These are phyloP conservation scores for Panellus pusillus DNA, from an alignment of 768 basidiomycete genomes.

Conservation along the genomic window DNA sequence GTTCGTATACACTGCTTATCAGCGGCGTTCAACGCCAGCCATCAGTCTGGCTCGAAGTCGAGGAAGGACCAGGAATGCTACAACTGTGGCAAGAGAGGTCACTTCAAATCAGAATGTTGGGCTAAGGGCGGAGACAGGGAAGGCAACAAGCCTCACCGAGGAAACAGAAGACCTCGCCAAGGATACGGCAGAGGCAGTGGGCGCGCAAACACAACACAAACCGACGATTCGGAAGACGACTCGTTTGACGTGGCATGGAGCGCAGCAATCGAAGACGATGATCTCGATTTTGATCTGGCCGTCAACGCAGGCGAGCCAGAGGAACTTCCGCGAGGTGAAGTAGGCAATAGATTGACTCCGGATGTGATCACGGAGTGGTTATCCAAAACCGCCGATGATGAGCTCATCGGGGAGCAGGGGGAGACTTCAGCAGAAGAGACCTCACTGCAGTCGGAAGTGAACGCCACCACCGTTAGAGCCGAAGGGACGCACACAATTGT, in stretches of 20 bases:
- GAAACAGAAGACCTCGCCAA: not conserved
- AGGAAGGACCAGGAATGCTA: constrained; percentile 21
- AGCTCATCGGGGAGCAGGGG: no score
- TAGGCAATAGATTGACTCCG: not conserved
- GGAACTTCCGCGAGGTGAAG: not conserved
- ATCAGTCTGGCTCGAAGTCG: not conserved
- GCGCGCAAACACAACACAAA: not conserved
- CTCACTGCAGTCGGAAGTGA: not conserved
- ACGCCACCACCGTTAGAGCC: not conserved
- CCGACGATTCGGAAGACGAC: not conserved
- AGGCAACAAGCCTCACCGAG: constrained; percentile 29
- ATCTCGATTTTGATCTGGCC: not conserved
- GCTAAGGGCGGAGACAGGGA: constrained; percentile 37
- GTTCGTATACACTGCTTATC: no score
- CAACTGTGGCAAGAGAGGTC: constrained; percentile 34
- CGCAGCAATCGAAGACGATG: not conserved
- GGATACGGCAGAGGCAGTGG: constrained; percentile 3
- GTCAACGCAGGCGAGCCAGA: not conserved
- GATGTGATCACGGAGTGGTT: no score
- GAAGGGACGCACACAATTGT: constrained; percentile 20
- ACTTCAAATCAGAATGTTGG: constrained; percentile 35
- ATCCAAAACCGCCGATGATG: no score
- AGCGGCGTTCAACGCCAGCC: not conserved
- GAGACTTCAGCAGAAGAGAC: not conserved
- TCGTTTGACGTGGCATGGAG: not conserved